A percentile compares a stretch with the other conserved stretches of the same genome.
Conservation (phyloP, 116 monocot genomes). For the Cymodocea nodosa region DNA sequence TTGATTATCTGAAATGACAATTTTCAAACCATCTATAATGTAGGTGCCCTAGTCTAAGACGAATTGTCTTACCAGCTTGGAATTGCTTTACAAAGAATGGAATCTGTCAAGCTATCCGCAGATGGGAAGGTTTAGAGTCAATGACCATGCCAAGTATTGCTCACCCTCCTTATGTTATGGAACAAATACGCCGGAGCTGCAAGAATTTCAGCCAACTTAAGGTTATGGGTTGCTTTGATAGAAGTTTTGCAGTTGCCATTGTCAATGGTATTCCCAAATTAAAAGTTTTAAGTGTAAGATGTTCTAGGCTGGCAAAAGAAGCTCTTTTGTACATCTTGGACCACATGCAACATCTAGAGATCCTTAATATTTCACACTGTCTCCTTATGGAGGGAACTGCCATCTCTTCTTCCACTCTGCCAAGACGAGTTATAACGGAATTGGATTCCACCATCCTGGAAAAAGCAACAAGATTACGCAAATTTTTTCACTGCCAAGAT, state of each 20-base stretch:
- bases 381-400: conserved; percentile 32
- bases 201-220: conserved; percentile 63
- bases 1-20: background rate
- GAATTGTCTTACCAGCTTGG: conserved; percentile 84
- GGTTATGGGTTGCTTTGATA: conserved; percentile 71
- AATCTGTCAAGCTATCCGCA: conserved; percentile 56
- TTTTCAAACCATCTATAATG: background rate
- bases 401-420: conserved; percentile 8
- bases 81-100: conserved; percentile 74
- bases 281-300: conserved; percentile 64
- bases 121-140: conserved; percentile 66
- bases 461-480: conserved; percentile 35
- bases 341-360: conserved; percentile 42
- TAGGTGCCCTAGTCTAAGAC: conserved; percentile 57
- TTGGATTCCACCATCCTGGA: conserved; percentile 27
- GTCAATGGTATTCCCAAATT: conserved; percentile 40
- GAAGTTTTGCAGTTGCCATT: conserved; percentile 47
- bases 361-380: conserved; percentile 91
- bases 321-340: conserved; percentile 49
- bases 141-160: conserved; percentile 72
- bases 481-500: conserved; percentile 50
- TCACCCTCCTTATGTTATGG: conserved; percentile 68
- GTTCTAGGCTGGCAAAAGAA: conserved; percentile 49
- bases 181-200: conserved; percentile 67
- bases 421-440: conserved; percentile 24